Base-by-base conservation (phyloP, 805 yeast species). In the Nakazawaea populi region DNA sequence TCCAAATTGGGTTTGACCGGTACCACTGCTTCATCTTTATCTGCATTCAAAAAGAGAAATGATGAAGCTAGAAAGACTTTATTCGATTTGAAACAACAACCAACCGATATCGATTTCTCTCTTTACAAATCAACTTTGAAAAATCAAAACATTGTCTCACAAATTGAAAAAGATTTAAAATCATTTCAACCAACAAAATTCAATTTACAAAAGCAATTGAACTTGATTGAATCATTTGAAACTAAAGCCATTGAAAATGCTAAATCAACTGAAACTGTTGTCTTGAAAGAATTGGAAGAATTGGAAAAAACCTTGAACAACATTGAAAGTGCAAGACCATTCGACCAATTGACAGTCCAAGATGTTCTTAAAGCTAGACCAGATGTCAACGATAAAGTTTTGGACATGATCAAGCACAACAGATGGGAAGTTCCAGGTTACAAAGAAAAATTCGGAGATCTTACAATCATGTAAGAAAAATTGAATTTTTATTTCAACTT, bases 391-490 rank as follows among this genome's bases (percentile, higher is more conserved):
- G 91, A 88, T 62, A 94, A 94, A 87, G 96, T 91, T 61, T 80
- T 76, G 65, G 89, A 89, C 76, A 85, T 92, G 94, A 90, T 94
- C 64, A 82, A 85, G 81, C 85, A 91, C 80, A 96, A 97, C 74
- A 87, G 87, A 79, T 91, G 96, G 95, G 89, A 88, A 67, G 96
- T 91, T 62, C 98, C 98, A 64, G 96, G 97, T 64, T 94, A 94
- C 85, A 85, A 87, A 75, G 98, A 94, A 75, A 94, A 91, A 84
- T 94, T 94, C 72, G 98, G 98, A 73, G 89, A 87, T 71, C 82
- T 92, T 75, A 89, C 92, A 65, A 89, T 90, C 71, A 94, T 92
- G 97, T 80, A 7, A 32, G 9, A 32, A 32, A 32, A 10, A 32
- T 32, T 32, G 9, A 32, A 32, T 32, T 6, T 32, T 10, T 32